Conservation (phyloP, 106 monocot species). For the Dendrobium officinale region DNA sequence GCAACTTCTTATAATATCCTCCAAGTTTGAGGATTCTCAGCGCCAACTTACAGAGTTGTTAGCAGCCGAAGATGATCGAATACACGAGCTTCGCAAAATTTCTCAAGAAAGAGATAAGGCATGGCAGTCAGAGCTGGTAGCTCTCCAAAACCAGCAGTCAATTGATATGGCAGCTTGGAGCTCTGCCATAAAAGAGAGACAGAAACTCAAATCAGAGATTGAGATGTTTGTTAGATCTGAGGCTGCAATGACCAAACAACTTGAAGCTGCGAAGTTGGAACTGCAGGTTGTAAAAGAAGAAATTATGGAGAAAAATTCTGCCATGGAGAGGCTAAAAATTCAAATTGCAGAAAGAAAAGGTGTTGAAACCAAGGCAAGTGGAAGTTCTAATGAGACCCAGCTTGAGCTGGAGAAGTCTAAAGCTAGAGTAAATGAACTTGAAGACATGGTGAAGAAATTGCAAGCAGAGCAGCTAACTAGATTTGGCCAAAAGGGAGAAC, state of each 20-base stretch:
- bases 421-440: conserved; percentile 33
- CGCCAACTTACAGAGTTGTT: conserved; percentile 53
- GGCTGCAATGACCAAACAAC: conserved; percentile 19
- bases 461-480: conserved; percentile 30
- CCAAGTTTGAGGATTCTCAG: conserved; percentile 53
- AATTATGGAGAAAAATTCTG: conserved; percentile 18
- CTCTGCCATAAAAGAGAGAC: conserved; percentile 63
- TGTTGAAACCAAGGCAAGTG: conserved; percentile 28
- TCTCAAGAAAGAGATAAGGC: conserved; percentile 57
- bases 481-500: conserved; percentile 29
- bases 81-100: conserved; percentile 57
- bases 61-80: conserved; percentile 51
- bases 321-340: conserved; percentile 37
- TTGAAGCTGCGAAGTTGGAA: conserved; percentile 27
- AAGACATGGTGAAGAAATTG: conserved; percentile 10
- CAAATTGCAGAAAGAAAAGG: conserved; percentile 27
- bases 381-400: conserved; percentile 22
- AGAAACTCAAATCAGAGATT: conserved; percentile 55
- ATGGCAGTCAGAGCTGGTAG: conserved; percentile 84
- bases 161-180: conserved; percentile 44
- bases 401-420: conserved; percentile 49
- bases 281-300: conserved; percentile 35
- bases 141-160: conserved; percentile 60
- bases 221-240: conserved; percentile 34
- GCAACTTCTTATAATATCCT: conserved; percentile 23